Evolutionary conservation across 192 early-diverging fungal genomes (phyloP), one percentile per base, ranked within the genome.

Genomic region (Backusella tuberculispora): DNA sequence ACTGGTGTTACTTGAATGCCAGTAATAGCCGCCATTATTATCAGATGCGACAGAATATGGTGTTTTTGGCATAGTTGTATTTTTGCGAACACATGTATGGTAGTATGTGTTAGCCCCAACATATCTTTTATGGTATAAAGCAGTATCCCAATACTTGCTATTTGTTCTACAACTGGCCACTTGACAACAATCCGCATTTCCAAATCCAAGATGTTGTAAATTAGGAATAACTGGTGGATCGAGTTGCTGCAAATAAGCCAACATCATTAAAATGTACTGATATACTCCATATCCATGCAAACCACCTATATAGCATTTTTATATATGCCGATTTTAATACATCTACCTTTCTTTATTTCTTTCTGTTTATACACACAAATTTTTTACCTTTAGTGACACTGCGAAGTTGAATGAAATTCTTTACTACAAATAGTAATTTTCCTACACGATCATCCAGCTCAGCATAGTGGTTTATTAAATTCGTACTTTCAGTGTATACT

Each of bases 211-310:
- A 34, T 71, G 45, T 5, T 71, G 69, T 0, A 71, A 37, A 17
- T 71, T 71, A 13, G 69, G 69, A 8, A 71, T 71, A 0, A 71
- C 47, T 7, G 69, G 69, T 48, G 69, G 69, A 40, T 71, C 69
- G 1, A 47, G 8, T n/a, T 47, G 45, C 9, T 37, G 34, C 0
- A 71, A 34, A 38, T 71, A 71, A 0, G 46, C 26, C 29, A 71
- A 15, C 3, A 10, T 15, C 46, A 71, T 34, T 9, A 71, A 2
- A n/a, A 29, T 50, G n/a, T 71, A 71, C 6, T 17, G 29, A 53
- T 71, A 71, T 6, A 42, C 21, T 24, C 66, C 38, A 41, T 9
- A 19, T 0, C 66, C 66, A 19, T 40, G 53, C 9, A 60, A 24
- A 26, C 53, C 53, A 24, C 53, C 53, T 60, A 60, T 26, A 4